A percentile compares a stretch with the other conserved stretches of the same genome.
phyloP scores from a whole-genome alignment of 2,329 filamentous ascomycete genomes.

The Allantophomopsis cytisporea region DNA sequence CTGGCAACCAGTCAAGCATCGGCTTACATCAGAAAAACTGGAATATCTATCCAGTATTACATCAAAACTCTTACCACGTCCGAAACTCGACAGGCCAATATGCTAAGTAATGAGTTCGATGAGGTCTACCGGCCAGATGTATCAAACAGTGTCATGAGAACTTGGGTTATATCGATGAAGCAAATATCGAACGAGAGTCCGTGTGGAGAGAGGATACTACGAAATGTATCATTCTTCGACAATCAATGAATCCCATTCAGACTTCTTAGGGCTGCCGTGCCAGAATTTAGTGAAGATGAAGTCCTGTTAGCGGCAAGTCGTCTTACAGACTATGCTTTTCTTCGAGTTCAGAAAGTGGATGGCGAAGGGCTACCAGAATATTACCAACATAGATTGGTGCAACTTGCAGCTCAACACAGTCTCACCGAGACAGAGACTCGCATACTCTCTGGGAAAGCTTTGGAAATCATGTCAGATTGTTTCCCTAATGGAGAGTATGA shows the following conservation, averaged over 20 bases:
- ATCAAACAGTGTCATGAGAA: constrained; percentile 20
- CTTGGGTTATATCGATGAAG: constrained; percentile 20
- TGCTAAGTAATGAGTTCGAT: constrained; percentile 11
- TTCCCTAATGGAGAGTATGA: constrained; percentile 9
- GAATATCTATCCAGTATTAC: constrained; percentile 12
- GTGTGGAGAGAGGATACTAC: constrained; percentile 16
- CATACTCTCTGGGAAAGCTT: constrained; percentile 12
- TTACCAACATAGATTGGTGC: constrained; percentile 6
- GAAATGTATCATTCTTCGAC: constrained; percentile 18
- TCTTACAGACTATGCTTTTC: constrained; percentile 21
- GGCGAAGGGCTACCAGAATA: constrained; percentile 4
- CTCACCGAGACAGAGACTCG: constrained; percentile 5
- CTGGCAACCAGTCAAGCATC: constrained; percentile 19
- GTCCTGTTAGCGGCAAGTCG: constrained; percentile 11
- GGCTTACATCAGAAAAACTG: constrained; percentile 17
- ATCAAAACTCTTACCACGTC: constrained; percentile 11
- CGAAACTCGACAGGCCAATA: constrained; percentile 4
- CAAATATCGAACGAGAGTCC: constrained; percentile 15
- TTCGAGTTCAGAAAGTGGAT: constrained; percentile 6
- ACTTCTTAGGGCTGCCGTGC: constrained; percentile 11
- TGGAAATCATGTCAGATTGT: constrained; percentile 8
- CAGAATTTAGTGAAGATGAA: constrained; percentile 3
- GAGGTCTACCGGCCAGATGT: constrained; percentile 17
- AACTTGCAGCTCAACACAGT: constrained; percentile 5
- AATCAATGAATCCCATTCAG: constrained; percentile 17